phyloP scores from a whole-genome alignment of 192 early-diverging fungal species.

The Spizellomyces punctatus region DNA sequence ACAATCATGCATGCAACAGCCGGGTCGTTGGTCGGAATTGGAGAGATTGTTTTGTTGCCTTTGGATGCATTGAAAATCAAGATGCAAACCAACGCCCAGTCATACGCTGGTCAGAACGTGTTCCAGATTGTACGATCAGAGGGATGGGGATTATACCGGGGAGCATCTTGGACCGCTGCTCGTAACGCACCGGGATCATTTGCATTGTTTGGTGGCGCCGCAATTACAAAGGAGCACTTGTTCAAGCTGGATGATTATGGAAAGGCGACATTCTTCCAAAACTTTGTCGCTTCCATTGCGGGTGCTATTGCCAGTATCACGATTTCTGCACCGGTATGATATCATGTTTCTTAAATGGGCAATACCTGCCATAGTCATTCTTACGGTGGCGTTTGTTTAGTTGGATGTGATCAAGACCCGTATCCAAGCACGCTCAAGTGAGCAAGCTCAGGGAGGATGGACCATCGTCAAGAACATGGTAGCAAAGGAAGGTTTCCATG shows the following conservation, averaged over 20 bases:
- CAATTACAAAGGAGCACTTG: slow-evolving; percentile 90
- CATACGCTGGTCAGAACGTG: slow-evolving; percentile 80
- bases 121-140: slow-evolving; percentile 82
- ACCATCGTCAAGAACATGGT: slow-evolving; percentile 88
- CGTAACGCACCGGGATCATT: slow-evolving; percentile 99
- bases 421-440: slow-evolving; percentile 91
- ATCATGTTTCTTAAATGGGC: not conserved
- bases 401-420: slow-evolving; percentile 99
- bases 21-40: slow-evolving; percentile 87
- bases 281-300: slow-evolving; percentile 94
- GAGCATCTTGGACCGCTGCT: slow-evolving; percentile 94
- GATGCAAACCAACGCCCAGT: slow-evolving; percentile 89
- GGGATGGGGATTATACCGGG: slow-evolving; percentile 92
- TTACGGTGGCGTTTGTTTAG: slow-evolving; percentile 1
- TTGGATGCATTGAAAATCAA: slow-evolving; percentile 99
- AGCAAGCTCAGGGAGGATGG: slow-evolving; percentile 84
- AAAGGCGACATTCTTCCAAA: slow-evolving; percentile 98
- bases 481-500: slow-evolving; percentile 84
- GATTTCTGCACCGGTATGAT: slow-evolving; percentile 79
- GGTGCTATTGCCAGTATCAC: slow-evolving; percentile 94
- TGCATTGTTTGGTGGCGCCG: slow-evolving; percentile 89
- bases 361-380: too few species aligned
- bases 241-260: slow-evolving; percentile 89
- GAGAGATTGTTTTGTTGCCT: slow-evolving; percentile 94
- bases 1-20: slow-evolving; percentile 98